A percentile compares a stretch with the other conserved stretches of the same genome.
Evolutionary conservation across 2,329 filamentous ascomycete genomes (phyloP).

Genomic region (Exophiala oligosperma): DNA sequence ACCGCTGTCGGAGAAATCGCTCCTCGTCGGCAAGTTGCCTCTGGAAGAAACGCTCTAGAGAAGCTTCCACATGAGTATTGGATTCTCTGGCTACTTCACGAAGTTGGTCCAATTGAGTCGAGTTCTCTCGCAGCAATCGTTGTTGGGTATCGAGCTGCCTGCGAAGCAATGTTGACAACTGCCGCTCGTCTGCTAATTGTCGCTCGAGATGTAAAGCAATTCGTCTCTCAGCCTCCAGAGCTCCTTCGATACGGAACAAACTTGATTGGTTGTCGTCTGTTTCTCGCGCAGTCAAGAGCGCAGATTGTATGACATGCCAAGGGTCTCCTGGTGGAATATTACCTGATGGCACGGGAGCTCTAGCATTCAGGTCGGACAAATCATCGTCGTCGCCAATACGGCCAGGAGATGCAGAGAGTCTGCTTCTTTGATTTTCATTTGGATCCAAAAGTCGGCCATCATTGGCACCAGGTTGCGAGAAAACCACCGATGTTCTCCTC

Average conservation of each 20-base stretch:
- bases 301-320: slow-evolving; percentile 26
- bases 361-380: slow-evolving; percentile 5
- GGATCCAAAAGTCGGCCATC: slow-evolving; percentile 30
- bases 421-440: slow-evolving; percentile 38
- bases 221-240: slow-evolving; percentile 24
- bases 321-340: slow-evolving; percentile 25
- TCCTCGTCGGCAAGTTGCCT: slow-evolving; percentile 23
- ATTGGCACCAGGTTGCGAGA: slow-evolving; percentile 37
- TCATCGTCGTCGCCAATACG: slow-evolving; percentile 37
- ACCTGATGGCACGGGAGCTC: slow-evolving; percentile 10
- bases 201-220: slow-evolving; percentile 26
- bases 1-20: slow-evolving; percentile 21
- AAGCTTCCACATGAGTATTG: slow-evolving; percentile 14
- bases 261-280: slow-evolving; percentile 13
- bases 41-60: slow-evolving; percentile 24
- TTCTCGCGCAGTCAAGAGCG: slow-evolving; percentile 22
- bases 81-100: slow-evolving; percentile 14
- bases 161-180: slow-evolving; percentile 23
- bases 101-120: slow-evolving; percentile 9
- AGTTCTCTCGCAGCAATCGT: slow-evolving; percentile 19
- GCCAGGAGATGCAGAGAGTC: slow-evolving; percentile 43
- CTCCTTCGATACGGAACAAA: slow-evolving; percentile 25
- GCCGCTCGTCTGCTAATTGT: slow-evolving; percentile 25
- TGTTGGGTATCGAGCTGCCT: slow-evolving; percentile 27
- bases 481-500: slow-evolving; percentile 42